Evolutionary conservation across 257 asterid species (phyloP).

Genomic region (Petunia secreta): DNA sequence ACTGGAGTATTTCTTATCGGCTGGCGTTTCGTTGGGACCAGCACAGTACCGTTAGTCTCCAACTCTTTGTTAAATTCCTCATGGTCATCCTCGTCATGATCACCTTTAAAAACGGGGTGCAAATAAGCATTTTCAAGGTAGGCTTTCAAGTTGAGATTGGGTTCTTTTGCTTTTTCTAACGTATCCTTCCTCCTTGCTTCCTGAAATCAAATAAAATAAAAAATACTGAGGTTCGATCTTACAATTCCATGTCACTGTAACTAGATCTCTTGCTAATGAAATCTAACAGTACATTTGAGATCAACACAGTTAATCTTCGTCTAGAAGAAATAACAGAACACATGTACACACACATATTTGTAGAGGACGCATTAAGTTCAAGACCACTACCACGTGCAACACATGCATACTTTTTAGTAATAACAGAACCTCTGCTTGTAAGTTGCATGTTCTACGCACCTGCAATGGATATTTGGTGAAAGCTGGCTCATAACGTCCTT

Average conservation of each 20-base stretch:
- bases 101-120: slow-evolving; percentile 79
- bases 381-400: background rate
- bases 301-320: slow-evolving; percentile 11
- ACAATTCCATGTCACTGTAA: background rate
- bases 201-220: slow-evolving; percentile 40
- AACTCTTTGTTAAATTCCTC: slow-evolving; percentile 32
- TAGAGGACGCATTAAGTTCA: background rate
- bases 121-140: slow-evolving; percentile 70
- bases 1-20: slow-evolving; percentile 71
- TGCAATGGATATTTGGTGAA: slow-evolving; percentile 71
- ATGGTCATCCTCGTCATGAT: slow-evolving; percentile 40
- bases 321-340: background rate
- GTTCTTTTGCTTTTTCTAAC: slow-evolving; percentile 80
- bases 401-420: slow-evolving; percentile 3
- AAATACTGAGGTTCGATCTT: background rate
- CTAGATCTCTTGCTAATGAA: slow-evolving; percentile 7
- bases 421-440: background rate
- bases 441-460: slow-evolving; percentile 42
- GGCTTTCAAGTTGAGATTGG: slow-evolving; percentile 63
- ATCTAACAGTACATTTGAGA: slow-evolving; percentile 9
- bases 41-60: slow-evolving; percentile 34
- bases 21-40: slow-evolving; percentile 74
- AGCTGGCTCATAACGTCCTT: slow-evolving; percentile 90
- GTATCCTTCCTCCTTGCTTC: slow-evolving; percentile 97
- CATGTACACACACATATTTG: background rate